Percentiles rank a stretch among this genome's conserved stretches.
phyloP scores from a whole-genome alignment of 306 rosid species.

The Medicago arabica region DNA sequence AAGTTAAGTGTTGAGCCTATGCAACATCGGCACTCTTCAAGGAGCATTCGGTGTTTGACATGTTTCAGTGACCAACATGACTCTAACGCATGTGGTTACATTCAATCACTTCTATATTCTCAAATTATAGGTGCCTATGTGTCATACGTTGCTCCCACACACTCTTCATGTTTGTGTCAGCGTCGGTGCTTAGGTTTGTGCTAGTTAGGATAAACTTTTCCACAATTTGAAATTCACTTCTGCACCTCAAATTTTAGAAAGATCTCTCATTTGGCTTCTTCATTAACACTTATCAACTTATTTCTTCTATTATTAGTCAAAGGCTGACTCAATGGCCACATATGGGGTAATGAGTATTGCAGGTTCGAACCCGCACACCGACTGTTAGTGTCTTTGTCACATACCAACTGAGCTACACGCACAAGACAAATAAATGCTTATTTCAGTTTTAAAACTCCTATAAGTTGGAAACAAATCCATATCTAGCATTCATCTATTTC shows the following conservation, averaged over 20 bases:
- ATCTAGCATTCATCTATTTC: background rate
- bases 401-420: background rate
- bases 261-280: background rate
- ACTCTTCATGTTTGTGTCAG: too few relatives aligned
- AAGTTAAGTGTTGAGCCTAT: too few relatives aligned
- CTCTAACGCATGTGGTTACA: too few relatives aligned
- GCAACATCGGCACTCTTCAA: too few relatives aligned
- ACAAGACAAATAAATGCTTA: background rate
- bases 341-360: background rate
- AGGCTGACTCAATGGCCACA: background rate
- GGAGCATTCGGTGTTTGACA: too few relatives aligned
- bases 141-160: too few relatives aligned
- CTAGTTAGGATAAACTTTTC: slow-evolving; percentile 7
- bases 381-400: background rate
- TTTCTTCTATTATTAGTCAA: background rate
- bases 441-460: background rate
- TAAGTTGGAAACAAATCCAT: background rate
- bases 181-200: background rate
- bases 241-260: background rate
- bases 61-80: background rate
- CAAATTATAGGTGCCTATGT: too few relatives aligned
- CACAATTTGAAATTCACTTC: background rate
- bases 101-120: too few relatives aligned
- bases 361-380: background rate
- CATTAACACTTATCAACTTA: background rate